Evolutionary conservation across 176 grass and related monocot genomes (phyloP).

Genomic region (Avena atlantica): DNA sequence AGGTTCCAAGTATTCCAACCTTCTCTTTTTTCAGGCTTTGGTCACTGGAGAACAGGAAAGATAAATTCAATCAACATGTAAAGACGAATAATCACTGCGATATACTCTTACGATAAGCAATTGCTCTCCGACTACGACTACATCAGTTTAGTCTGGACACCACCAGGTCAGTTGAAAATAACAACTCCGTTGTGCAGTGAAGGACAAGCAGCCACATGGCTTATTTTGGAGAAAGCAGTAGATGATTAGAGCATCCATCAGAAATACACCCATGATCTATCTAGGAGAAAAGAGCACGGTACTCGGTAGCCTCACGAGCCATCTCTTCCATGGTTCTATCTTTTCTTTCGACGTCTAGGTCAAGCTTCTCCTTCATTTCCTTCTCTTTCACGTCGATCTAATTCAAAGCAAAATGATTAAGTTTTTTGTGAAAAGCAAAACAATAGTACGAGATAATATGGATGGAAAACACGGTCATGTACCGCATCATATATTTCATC

Average conservation of each 20-base stretch:
- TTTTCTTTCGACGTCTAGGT: conserved; percentile 81
- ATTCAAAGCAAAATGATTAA: conserved; percentile 9
- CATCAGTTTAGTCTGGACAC: not conserved
- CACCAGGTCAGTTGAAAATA: conserved; percentile 5
- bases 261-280: conserved; percentile 27
- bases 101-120: not conserved
- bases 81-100: not conserved
- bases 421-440: conserved; percentile 3
- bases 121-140: not conserved
- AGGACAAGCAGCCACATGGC: not conserved
- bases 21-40: not conserved
- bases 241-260: not conserved
- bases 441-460: conserved; percentile 11
- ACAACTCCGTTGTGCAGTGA: not conserved
- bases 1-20: not conserved
- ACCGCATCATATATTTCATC: conserved; percentile 98
- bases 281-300: conserved; percentile 67
- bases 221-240: conserved; percentile 1
- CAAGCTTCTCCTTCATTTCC: conserved; percentile 93
- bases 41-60: not conserved
- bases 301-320: conserved; percentile 68
- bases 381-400: conserved; percentile 86
- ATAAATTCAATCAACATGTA: not conserved
- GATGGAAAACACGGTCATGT: conserved; percentile 19
- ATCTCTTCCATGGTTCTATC: conserved; percentile 77